phyloP scores from a whole-genome alignment of 352 stramenopile genomes.

The Phytophthora chlamydospora region DNA sequence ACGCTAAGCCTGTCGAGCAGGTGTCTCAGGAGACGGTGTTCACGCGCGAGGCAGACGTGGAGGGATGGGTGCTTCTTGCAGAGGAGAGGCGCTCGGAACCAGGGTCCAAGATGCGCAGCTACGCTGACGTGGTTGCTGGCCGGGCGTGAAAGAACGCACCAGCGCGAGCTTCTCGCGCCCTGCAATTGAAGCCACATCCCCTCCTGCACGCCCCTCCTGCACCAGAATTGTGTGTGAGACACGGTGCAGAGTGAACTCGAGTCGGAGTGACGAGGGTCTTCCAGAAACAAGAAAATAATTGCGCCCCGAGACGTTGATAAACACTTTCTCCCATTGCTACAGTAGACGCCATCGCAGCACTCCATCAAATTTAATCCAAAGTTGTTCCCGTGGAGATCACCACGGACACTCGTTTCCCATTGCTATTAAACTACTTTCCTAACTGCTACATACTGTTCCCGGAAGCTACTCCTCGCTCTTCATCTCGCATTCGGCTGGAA shows the following conservation, averaged over 20 bases:
- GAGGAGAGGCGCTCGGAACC: constrained; percentile 29
- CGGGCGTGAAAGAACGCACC: constrained; percentile 20
- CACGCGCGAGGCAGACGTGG: constrained; percentile 46
- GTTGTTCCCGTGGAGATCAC: constrained; percentile 8
- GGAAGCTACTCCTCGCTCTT: constrained; percentile 65
- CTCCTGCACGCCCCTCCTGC: not conserved
- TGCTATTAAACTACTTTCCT: constrained; percentile 32
- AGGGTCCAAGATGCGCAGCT: constrained; percentile 38
- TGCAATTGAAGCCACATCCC: not conserved
- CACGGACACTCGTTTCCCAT: constrained; percentile 6
- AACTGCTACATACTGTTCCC: constrained; percentile 8
- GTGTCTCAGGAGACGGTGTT: constrained; percentile 39
- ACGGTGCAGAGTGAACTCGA: not conserved
- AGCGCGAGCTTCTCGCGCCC: not conserved
- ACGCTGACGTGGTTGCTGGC: constrained; percentile 51
- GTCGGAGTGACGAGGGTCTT: constrained; percentile 1
- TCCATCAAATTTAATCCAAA: constrained; percentile 20
- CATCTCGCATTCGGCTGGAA: constrained; percentile 80
- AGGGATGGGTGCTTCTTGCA: constrained; percentile 57
- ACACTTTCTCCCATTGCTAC: constrained; percentile 16
- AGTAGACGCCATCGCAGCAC: constrained; percentile 14
- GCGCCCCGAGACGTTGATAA: constrained; percentile 7
- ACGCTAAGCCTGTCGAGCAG: constrained; percentile 17
- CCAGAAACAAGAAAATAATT: constrained; percentile 5
- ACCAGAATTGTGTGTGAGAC: too few species aligned